Percentiles rank a stretch among this genome's conserved stretches.
Evolutionary conservation across 1,284 basidiomycete species (phyloP).

Genomic region (Ustilago trichophora): DNA sequence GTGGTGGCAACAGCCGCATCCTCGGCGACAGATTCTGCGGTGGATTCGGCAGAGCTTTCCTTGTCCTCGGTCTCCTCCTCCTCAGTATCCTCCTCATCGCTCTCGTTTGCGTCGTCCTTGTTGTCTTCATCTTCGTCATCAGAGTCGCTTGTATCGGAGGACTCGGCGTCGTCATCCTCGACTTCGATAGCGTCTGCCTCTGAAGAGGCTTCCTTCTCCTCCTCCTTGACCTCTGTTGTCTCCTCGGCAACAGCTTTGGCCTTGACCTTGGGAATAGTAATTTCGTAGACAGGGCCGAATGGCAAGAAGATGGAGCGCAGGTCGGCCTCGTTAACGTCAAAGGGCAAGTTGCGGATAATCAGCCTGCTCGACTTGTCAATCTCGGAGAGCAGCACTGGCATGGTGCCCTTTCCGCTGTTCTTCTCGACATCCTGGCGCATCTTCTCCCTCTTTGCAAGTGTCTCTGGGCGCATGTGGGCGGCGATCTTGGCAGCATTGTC

Average conservation of each 20-base stretch:
- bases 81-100: background rate
- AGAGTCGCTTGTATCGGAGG: constrained; percentile 3
- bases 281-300: constrained; percentile 85
- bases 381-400: constrained; percentile 38
- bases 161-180: constrained; percentile 7
- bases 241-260: constrained; percentile 47
- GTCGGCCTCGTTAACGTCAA: constrained; percentile 75
- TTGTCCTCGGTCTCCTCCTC: constrained; percentile 66
- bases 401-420: constrained; percentile 43
- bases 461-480: constrained; percentile 67
- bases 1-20: constrained; percentile 76
- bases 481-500: constrained; percentile 72
- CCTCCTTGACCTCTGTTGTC: constrained; percentile 19
- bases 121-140: constrained; percentile 61
- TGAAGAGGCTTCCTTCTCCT: constrained; percentile 28
- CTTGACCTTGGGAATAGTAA: constrained; percentile 75
- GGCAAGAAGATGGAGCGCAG: constrained; percentile 87
- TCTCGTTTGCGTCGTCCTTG: constrained; percentile 2
- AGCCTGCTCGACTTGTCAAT: constrained; percentile 73
- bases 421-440: constrained; percentile 65
- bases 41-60: constrained; percentile 1
- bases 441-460: constrained; percentile 67
- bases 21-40: background rate
- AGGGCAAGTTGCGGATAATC: constrained; percentile 91
- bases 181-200: constrained; percentile 27